Conservation (phyloP, 208 protist species). For the Spongospora subterranea region DNA sequence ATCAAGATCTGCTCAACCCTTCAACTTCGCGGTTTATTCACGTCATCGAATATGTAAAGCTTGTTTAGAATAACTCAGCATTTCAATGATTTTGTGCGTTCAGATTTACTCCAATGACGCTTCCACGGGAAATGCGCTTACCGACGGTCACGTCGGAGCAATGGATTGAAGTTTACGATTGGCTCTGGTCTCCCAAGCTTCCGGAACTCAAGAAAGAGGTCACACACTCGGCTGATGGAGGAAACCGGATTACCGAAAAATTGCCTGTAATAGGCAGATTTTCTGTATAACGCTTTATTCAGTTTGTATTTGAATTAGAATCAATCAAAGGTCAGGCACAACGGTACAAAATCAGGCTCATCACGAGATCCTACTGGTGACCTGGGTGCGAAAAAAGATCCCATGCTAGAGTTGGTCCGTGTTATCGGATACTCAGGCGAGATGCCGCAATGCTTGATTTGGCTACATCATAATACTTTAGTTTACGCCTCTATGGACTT, state of each 20-base stretch:
- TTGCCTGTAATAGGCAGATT: too few relatives aligned
- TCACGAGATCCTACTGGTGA: too few relatives aligned
- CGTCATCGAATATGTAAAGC: conserved; percentile 40
- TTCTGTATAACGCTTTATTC: too few relatives aligned
- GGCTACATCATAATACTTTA: conserved; percentile 12
- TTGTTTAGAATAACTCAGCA: conserved; percentile 18
- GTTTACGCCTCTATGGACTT: neutral
- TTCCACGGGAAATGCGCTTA: conserved; percentile 42
- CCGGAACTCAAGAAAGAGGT: neutral
- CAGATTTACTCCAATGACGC: neutral
- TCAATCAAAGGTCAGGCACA: too few relatives aligned
- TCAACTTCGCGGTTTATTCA: conserved; percentile 18
- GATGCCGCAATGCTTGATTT: neutral
- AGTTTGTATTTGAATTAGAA: too few relatives aligned
- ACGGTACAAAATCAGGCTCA: too few relatives aligned
- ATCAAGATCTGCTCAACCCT: conserved; percentile 19
- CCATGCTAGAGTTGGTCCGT: neutral
- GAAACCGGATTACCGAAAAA: too few relatives aligned
- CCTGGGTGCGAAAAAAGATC: too few relatives aligned
- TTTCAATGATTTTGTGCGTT: neutral
- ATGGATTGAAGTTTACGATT: conserved; percentile 36
- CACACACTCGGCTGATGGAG: too few relatives aligned
- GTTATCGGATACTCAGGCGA: neutral
- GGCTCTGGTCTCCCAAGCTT: neutral
- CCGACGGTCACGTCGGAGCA: neutral